Evolutionary conservation across 1,139 yeast species (phyloP), one percentile per base, ranked within the genome.

Genomic region (Suzukiozyma palmioleophila): DNA sequence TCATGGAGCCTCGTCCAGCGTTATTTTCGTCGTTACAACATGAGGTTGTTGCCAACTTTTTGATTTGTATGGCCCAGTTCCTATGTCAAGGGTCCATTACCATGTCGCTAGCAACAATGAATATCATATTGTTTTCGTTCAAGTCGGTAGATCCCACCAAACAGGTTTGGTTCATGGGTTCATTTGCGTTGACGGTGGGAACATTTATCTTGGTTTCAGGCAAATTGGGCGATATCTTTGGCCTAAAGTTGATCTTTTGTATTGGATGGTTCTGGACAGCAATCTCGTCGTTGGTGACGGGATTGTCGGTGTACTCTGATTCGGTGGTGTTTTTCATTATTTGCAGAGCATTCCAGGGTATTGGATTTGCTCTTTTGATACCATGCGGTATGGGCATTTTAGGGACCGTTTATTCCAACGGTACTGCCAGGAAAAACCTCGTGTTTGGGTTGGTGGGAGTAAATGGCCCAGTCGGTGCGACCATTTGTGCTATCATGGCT

Each of bases 141-240:
- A 47, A 50, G 4, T 34, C 38, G 2, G 45, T 53, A 13, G 48
- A 51, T 11, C 36, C 51, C n/a, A 48, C 66, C 2, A 51, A 54
- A 21, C 54, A 69, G 43, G 69, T 74, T 2, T 77, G 83, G 83
- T 69, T 75, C 39, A 69, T 75, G 75, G 79, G 80, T 3, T 70
- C 81, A 0, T 76, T 72, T 49, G 78, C 82, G 0, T 54, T 77
- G 38, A 74, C 79, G 0, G 69, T 77, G 11, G 81, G 82, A 11
- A 75, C 81, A 0, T 72, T 75, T 45, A 75, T 76, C 33, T 54
- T 76, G 28, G 60, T 75, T 3, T 67, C 77, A 39, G 80, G 81
- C 5, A 66, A 72, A 42, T 48, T 75, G 33, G 83, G 82, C 24
- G 83, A 77, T 47, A 56, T 76, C 8, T 75, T 69, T 45, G 83